Evolutionary conservation across 495 filamentous ascomycete species (phyloP).

Genomic region (Trichoderma asperelloides): DNA sequence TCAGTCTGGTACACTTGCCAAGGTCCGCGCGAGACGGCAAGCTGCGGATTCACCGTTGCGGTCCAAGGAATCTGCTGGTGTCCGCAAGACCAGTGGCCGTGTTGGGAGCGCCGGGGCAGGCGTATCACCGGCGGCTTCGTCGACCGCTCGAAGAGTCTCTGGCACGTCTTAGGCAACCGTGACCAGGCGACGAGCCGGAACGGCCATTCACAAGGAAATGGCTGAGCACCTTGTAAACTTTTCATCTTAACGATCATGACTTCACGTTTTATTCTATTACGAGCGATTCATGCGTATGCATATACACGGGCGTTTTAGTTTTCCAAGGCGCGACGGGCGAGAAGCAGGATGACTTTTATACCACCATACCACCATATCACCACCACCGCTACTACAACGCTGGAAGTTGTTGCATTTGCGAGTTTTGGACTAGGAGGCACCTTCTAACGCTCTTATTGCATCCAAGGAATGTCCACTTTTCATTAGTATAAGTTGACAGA

Average conservation of each 20-base stretch:
- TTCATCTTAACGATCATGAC: constrained; percentile 7
- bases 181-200: constrained; percentile 13
- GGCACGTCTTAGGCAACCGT: constrained; percentile 16
- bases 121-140: constrained; percentile 17
- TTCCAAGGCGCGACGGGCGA: constrained; percentile 2
- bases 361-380: not conserved
- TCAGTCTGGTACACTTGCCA: constrained; percentile 58
- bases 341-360: not conserved
- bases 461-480: not conserved
- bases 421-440: not conserved
- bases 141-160: constrained; percentile 33
- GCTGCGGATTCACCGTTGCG: constrained; percentile 45
- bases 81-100: constrained; percentile 87
- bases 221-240: constrained; percentile 2
- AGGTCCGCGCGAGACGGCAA: constrained; percentile 59
- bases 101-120: constrained; percentile 63
- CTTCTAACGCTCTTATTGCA: not conserved
- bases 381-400: not conserved
- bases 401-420: not conserved
- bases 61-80: constrained; percentile 49
- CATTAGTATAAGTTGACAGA: not conserved
- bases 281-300: constrained; percentile 8
- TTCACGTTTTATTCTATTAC: constrained; percentile 6
- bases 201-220: constrained; percentile 17
- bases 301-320: constrained; percentile 6